Percentiles rank a stretch among this genome's conserved stretches.
Evolutionary conservation across 2,329 filamentous ascomycete genomes (phyloP).

Genomic region (Rosellinia necatrix): DNA sequence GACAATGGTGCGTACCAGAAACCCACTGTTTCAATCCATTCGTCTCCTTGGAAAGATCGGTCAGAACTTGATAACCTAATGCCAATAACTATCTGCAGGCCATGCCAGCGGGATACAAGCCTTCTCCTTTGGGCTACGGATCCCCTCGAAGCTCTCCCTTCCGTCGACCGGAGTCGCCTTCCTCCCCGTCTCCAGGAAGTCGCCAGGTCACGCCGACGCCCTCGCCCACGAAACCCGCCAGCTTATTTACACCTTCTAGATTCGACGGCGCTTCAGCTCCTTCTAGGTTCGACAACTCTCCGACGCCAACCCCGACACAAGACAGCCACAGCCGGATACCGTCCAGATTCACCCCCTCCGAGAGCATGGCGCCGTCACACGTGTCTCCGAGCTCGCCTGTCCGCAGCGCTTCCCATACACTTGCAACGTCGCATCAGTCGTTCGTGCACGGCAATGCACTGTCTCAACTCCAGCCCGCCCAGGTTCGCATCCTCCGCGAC

Average conservation of each 20-base stretch:
- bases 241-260: constrained; percentile 52
- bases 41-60: background rate
- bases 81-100: constrained; percentile 49
- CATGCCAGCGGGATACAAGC: constrained; percentile 66
- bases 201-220: constrained; percentile 67
- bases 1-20: constrained; percentile 36
- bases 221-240: constrained; percentile 59
- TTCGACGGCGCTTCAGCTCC: constrained; percentile 38
- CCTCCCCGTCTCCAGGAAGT: constrained; percentile 65
- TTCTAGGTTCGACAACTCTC: constrained; percentile 45
- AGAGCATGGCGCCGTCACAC: constrained; percentile 30
- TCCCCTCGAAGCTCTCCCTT: constrained; percentile 71
- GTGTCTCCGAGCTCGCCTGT: constrained; percentile 43
- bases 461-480: constrained; percentile 76
- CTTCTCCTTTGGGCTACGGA: constrained; percentile 72
- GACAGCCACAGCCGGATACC: constrained; percentile 35
- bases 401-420: constrained; percentile 40
- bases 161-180: constrained; percentile 64
- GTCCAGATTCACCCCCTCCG: constrained; percentile 27
- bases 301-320: constrained; percentile 40
- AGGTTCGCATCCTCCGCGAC: constrained; percentile 86
- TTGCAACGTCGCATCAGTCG: constrained; percentile 39
- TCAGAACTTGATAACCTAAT: constrained; percentile 6
- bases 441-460: constrained; percentile 59
- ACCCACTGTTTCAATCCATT: constrained; percentile 26